Evolutionary conservation across 2,329 filamentous ascomycete species (phyloP), one percentile per base, ranked within the genome.

Genomic region (Chaetomiaceae sp.): DNA sequence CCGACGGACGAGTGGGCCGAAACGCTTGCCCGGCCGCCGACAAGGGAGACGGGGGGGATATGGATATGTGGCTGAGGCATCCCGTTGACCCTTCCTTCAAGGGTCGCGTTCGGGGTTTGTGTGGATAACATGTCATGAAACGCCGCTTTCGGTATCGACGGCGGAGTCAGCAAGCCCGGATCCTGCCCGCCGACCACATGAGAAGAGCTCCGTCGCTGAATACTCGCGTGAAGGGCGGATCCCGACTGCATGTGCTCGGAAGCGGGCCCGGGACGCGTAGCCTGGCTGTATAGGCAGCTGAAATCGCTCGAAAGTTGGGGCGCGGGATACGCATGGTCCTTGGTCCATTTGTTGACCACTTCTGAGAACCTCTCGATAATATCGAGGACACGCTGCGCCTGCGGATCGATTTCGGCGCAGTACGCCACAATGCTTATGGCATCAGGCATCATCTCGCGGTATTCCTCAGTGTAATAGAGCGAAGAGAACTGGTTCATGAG

Each of bases 401-500:
- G 75, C 1, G 71, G 69, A 54, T 81, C 79, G 1, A 64, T 67
- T 25, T 70, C 61, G 7, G 75, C 71, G 58, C 76, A 79, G 59
- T 76, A 76, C 3, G 67, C 63, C 64, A 82, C 70, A 38, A 81
- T 74, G 2, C 65, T 60, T n/a, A 80, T 71, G 7, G 75, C 72
- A 30, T 73, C 70, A 0, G 60, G 56, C 37, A 77, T 71, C 1
- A 69, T 70, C n/a, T 60, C 61, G 1, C 62, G 64, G 29, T 75
- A 76, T 6, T 67, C 66, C 0, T 70, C 64, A 18, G 76, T 75
- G 27, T 69, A 63, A 59, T 76, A 78, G 16, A 82, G 65, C 1
- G 66, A 69, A 3, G 73, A 75, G 60, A 82, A 81, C 54, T 81
- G 77, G 61, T 82, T 83, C 58, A 77, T 79, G 40, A 81, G 65